Evolutionary conservation across 2,329 filamentous ascomycete species (phyloP).

Genomic region (Ophiocordyceps robertsii): DNA sequence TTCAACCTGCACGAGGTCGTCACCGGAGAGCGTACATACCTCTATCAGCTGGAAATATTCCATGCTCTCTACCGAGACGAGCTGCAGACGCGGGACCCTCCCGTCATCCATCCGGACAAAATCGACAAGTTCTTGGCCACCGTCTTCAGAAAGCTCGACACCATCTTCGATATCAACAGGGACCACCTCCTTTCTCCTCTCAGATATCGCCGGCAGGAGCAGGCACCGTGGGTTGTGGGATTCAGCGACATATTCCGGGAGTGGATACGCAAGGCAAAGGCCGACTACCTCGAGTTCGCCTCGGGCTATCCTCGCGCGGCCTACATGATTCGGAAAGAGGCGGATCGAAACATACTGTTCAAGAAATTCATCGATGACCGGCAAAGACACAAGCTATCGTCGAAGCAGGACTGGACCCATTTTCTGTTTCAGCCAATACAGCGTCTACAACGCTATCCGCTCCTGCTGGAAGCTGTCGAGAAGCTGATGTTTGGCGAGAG

Average conservation of each 20-base stretch:
- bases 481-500: slow-evolving; percentile 73
- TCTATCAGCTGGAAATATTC: slow-evolving; percentile 78
- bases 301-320: slow-evolving; percentile 73
- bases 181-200: slow-evolving; percentile 84
- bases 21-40: slow-evolving; percentile 81
- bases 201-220: slow-evolving; percentile 93
- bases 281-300: slow-evolving; percentile 85
- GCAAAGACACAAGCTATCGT: slow-evolving; percentile 63
- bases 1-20: slow-evolving; percentile 94
- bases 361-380: slow-evolving; percentile 72
- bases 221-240: slow-evolving; percentile 85
- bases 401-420: slow-evolving; percentile 83
- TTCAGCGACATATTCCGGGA: slow-evolving; percentile 97
- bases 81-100: slow-evolving; percentile 57
- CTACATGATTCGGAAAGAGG: slow-evolving; percentile 72
- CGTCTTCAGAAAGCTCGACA: slow-evolving; percentile 85
- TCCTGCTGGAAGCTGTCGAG: slow-evolving; percentile 70
- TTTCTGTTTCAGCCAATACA: slow-evolving; percentile 91
- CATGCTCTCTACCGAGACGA: slow-evolving; percentile 76
- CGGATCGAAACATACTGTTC: slow-evolving; percentile 75
- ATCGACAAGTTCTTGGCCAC: slow-evolving; percentile 67
- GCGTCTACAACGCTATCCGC: slow-evolving; percentile 75
- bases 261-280: slow-evolving; percentile 90
- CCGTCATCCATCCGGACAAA: slow-evolving; percentile 67
- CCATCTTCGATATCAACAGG: slow-evolving; percentile 81